A percentile compares a stretch with the other conserved stretches of the same genome.
These are phyloP conservation scores for Talaromyces ruber DNA, from an alignment of 495 filamentous ascomycete species.

Conservation along the genomic window DNA sequence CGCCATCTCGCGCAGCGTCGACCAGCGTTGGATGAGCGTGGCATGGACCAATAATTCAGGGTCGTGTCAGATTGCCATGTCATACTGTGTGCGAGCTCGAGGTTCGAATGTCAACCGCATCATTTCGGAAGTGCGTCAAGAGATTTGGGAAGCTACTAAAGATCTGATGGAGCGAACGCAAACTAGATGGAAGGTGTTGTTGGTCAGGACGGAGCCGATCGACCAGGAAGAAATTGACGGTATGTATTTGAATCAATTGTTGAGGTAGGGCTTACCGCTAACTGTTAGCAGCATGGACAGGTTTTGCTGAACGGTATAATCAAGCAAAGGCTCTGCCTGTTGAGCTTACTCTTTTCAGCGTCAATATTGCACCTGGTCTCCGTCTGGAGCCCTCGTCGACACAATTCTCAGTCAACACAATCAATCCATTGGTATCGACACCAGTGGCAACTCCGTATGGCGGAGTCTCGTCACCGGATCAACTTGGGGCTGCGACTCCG, in stretches of 20 bases:
- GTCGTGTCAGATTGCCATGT: constrained; percentile 63
- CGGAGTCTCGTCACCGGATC: constrained; percentile 36
- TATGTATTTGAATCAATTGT: constrained; percentile 10
- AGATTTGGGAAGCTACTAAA: constrained; percentile 80
- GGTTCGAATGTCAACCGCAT: constrained; percentile 43
- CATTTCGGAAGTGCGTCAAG: constrained; percentile 57
- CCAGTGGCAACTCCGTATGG: constrained; percentile 37
- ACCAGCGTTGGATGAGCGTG: constrained; percentile 79
- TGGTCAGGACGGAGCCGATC: constrained; percentile 67
- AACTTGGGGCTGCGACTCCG: constrained; percentile 26
- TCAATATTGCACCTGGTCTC: constrained; percentile 59
- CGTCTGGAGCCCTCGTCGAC: constrained; percentile 34
- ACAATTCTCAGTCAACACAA: constrained; percentile 14
- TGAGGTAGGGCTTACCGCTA: not conserved
- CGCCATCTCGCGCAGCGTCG: constrained; percentile 72
- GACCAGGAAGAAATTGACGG: constrained; percentile 64
- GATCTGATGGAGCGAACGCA: constrained; percentile 63
- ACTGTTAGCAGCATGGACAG: constrained; percentile 32
- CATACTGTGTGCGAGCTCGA: constrained; percentile 68
- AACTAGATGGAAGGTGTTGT: constrained; percentile 71
- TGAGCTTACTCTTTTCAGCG: constrained; percentile 53
- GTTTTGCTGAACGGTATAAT: constrained; percentile 33
- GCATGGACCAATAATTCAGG: constrained; percentile 91
- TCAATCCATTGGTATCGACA: constrained; percentile 28
- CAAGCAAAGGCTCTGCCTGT: constrained; percentile 36